Base-by-base conservation (phyloP, 208 protist species). In the Trypanosoma platydactyli region DNA sequence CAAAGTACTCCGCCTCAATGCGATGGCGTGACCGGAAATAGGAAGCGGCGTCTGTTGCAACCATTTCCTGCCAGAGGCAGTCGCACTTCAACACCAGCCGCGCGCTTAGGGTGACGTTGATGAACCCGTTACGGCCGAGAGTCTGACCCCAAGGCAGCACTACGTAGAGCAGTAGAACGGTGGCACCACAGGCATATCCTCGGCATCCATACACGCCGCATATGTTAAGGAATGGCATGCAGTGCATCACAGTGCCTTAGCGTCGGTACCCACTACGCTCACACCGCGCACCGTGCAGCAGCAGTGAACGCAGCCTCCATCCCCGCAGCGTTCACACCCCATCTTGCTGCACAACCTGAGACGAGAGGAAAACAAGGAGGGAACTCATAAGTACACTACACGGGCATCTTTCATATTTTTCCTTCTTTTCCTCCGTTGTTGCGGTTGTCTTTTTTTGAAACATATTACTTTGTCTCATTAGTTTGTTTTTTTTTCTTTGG, bases 1-100 rank as follows among this genome's bases (percentile, higher is more conserved):
- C 80, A 58, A 85, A 84, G 79, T 92, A 89, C n/a, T 79, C 64
- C 57, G 68, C 53, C 83, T 83, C 89, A 29, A 76, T 71, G 29
- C 88, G 83, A 59, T 82, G 75, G 22, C 86, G 83, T 22, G 89
- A 70, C 46, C 84, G 83, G 33, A 73, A 55, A 62, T 77, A 84
- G 25, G 63, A 59, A 18, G n/a, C 67, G 35, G 35, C 54, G 50
- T 76, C 35, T 24, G 33, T n/a, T 40, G 60, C n/a, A 38, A 25
- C 33, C 59, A 68, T 61, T 30, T 35, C 57, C 41, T 63, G 38
- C 81, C 81, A 87, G 4, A 80, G 76, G 29, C 38, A 35, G 35
- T 57, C 74, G 53, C 70, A 72, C 56, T 71, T 76, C 11, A 46
- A 16, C 49, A 86, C 83, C 18, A 89, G 51, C 18, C 18, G 52